Evolutionary conservation across 305 asterid genomes (phyloP).

Genomic region (Fraxinus baroniana): DNA sequence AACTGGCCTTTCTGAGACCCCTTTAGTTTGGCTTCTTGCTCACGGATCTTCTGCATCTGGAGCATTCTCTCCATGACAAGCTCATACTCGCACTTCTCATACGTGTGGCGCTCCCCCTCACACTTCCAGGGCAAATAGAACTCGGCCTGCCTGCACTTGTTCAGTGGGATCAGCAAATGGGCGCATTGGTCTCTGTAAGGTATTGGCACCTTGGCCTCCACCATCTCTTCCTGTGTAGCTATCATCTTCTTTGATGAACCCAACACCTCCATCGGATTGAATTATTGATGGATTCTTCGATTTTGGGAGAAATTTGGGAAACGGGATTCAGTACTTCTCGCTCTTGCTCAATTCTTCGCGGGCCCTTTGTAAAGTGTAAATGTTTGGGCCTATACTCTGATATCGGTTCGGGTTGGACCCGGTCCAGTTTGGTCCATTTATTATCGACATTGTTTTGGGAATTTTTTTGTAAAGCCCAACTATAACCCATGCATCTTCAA

Average conservation of each 20-base stretch:
- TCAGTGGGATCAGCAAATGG: constrained; percentile 77
- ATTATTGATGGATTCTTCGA: constrained; percentile 7
- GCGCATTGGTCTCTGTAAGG: constrained; percentile 92
- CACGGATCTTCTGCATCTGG: constrained; percentile 97
- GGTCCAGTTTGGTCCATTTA: not conserved
- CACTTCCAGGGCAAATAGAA: constrained; percentile 92
- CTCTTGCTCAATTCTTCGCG: not conserved
- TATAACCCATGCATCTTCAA: not conserved
- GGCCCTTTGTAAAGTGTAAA: not conserved
- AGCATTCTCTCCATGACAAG: constrained; percentile 98
- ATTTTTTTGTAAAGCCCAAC: not conserved
- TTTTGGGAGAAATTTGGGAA: constrained; percentile 12
- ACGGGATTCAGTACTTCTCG: not conserved
- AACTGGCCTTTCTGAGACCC: constrained; percentile 34
- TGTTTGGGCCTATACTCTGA: not conserved
- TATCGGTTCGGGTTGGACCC: not conserved
- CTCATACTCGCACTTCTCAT: constrained; percentile 93
- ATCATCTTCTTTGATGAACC: constrained; percentile 98
- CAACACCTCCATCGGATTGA: constrained; percentile 57
- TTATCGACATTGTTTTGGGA: not conserved
- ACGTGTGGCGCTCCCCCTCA: constrained; percentile 73
- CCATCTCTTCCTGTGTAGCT: constrained; percentile 86
- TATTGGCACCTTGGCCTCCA: constrained; percentile 74
- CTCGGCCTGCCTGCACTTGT: constrained; percentile 90
- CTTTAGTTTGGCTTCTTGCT: constrained; percentile 50